Base-by-base conservation (phyloP, 2,329 filamentous ascomycete genomes). In the Aspergillus sojae region DNA sequence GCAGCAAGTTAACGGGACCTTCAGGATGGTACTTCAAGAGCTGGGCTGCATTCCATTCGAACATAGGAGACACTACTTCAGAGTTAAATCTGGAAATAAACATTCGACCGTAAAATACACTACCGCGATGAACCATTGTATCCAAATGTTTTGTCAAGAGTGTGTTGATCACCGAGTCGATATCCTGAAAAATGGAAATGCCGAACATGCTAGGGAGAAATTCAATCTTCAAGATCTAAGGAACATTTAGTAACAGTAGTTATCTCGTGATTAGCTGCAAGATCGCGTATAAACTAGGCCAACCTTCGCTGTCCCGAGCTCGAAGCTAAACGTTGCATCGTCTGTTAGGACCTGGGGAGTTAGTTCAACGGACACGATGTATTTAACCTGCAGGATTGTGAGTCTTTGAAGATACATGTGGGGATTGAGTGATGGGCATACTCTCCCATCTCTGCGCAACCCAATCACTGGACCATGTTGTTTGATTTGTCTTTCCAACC, bases 241-340 rank as follows among this genome's bases (percentile, higher is more conserved):
- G 16, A 19, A 5, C 7, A 41, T 1, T 41, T 41, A 41, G 39
- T 2, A 41, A 7, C 2, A 4, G 16, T 41, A 10, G 2, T 9
- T 19, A n/a, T n/a, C 0, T 41, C 2, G 3, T 19, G 7, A 14
- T 19, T 41, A 19, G 23, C 1, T n/a, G 3, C 3, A 0, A n/a
- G 19, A 6, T n/a, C 4, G 19, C 7, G 0, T 32, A 10, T 7
- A 7, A 9, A 10, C 9, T 41, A n/a, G 6, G 16, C 7, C 0
- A 41, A 41, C 39, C 39, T 41, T 41, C 6, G 39, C 39, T 41
- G 3, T n/a, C 6, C 39, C 39, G 1, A 41, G 39, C 16, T 41
- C 39, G 7, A 41, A 41, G 16, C 39, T 41, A 41, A 41, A 41
- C 16, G 5, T 19, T n/a, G 39, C 39, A 9, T 41, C 16, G 1